phyloP scores from a whole-genome alignment of 2,329 filamentous ascomycete species.

The Aspergillus neoniger region DNA sequence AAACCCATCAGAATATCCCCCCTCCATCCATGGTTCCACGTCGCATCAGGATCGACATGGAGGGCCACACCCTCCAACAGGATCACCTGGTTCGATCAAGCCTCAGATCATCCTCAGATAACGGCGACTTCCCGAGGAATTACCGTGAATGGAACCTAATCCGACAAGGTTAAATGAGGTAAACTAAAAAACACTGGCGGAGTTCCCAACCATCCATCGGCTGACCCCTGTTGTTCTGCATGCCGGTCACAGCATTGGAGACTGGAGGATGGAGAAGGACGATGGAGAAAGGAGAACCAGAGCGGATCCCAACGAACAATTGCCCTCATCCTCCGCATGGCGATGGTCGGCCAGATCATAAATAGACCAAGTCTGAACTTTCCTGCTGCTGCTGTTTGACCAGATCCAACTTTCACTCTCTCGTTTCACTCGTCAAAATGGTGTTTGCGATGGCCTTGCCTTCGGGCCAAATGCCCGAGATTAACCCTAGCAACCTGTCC shows the following conservation, averaged over 20 bases:
- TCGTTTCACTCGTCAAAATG: slow-evolving; percentile 2
- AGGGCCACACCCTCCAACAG: background rate
- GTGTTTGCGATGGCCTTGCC: slow-evolving; percentile 9
- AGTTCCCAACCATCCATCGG: background rate
- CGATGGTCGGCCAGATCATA: background rate
- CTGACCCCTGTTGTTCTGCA: background rate
- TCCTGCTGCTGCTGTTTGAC: background rate
- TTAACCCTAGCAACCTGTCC: slow-evolving; percentile 4
- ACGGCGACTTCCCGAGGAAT: background rate
- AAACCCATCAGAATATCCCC: background rate
- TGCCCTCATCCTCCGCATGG: background rate
- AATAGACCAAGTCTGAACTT: background rate
- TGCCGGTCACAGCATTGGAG: background rate
- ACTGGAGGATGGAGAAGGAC: background rate
- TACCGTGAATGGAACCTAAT: background rate
- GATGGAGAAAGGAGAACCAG: background rate
- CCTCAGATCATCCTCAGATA: background rate
- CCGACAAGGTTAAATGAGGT: background rate
- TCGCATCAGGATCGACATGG: background rate
- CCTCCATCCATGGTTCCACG: background rate
- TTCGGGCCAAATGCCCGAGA: slow-evolving; percentile 4
- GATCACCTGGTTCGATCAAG: background rate
- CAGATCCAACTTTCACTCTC: background rate
- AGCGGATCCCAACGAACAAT: background rate
- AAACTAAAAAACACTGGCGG: background rate